Base-by-base conservation (phyloP, 192 early-diverging fungal species). In the Coemansia sp. region DNA sequence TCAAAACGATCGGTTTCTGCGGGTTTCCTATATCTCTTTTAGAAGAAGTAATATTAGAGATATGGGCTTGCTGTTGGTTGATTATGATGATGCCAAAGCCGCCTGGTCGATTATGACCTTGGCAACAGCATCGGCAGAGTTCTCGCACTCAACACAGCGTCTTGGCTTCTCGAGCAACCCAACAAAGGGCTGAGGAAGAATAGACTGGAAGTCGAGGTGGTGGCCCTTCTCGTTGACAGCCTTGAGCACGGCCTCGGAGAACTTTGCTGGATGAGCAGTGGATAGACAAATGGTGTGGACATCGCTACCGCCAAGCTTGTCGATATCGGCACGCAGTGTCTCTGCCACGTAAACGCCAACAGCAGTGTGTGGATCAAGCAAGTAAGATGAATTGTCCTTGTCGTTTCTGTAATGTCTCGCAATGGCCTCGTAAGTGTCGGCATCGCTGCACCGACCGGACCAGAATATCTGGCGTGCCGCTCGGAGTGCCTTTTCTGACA, bases 221-320 rank as follows among this genome's bases (percentile, higher is more conserved):
- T 51, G 32, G 32, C 69, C 72, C 39, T 61, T 43, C 14, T 79
- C 76, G 71, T 86, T 85, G 59, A 92, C 74, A 45, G 95, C 92
- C 65, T 79, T 75, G 63, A 90, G 86, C 25, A 99, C 96, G 5
- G 95, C 92, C 46, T 93, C 93, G 5, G 94, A 90, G 82, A 99
- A 99, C 74, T 99, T 99, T 42, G 94, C 97, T 39, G 95, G 97
- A 57, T 94, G 93, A 7, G 97, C 97, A 0, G 97, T 98, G 19
- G 95, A 88, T 51, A 98, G 79, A 49, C 90, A 91, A 20, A 94
- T 78, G 19, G 87, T 65, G 43, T 56, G 61, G 5, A 69, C 53
- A 11, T 70, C 12, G n/a, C 61, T 48, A 32, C 45, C 57, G 44
- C 54, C 67, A 9, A 64, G 63, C 6, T 12, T 53, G 2, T 65